Evolutionary conservation across 202 grass and related monocot genomes (phyloP).

Genomic region (Alloteropsis angusta): DNA sequence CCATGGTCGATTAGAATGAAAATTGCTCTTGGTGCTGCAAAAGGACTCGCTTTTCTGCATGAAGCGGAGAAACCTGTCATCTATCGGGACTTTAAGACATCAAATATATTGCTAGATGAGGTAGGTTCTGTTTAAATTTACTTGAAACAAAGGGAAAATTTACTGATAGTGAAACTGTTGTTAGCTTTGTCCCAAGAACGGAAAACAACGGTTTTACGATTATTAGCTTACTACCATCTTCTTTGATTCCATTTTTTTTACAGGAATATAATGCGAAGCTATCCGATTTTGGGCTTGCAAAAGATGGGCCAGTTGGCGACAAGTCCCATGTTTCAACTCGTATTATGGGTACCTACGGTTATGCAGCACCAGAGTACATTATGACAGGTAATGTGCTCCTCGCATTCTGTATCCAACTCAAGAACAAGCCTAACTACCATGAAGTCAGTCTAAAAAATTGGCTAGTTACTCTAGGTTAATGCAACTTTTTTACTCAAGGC

Average conservation of each 20-base stretch:
- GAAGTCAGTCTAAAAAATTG: background rate
- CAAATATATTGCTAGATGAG: conserved; percentile 86
- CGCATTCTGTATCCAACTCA: background rate
- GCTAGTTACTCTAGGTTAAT: background rate
- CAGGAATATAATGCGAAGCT: conserved; percentile 83
- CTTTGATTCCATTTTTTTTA: conserved; percentile 11
- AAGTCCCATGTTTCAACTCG: conserved; percentile 86
- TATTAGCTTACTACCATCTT: background rate
- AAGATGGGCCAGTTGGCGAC: conserved; percentile 82
- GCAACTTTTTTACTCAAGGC: background rate
- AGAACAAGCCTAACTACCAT: background rate
- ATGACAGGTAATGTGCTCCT: conserved; percentile 62
- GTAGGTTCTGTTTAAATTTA: conserved; percentile 22
- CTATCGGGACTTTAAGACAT: conserved; percentile 93
- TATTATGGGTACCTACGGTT: conserved; percentile 90
- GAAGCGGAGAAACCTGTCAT: conserved; percentile 90
- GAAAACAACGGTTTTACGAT: background rate
- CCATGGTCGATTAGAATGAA: conserved; percentile 77
- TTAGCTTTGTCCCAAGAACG: background rate
- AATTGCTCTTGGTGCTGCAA: conserved; percentile 73
- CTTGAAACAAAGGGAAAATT: background rate
- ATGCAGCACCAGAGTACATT: conserved; percentile 95
- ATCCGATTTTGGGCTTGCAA: conserved; percentile 95
- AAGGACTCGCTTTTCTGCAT: conserved; percentile 81
- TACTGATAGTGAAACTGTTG: background rate